Conservation (phyloP, 495 filamentous ascomycete species). For the Penicilliopsis zonata region DNA sequence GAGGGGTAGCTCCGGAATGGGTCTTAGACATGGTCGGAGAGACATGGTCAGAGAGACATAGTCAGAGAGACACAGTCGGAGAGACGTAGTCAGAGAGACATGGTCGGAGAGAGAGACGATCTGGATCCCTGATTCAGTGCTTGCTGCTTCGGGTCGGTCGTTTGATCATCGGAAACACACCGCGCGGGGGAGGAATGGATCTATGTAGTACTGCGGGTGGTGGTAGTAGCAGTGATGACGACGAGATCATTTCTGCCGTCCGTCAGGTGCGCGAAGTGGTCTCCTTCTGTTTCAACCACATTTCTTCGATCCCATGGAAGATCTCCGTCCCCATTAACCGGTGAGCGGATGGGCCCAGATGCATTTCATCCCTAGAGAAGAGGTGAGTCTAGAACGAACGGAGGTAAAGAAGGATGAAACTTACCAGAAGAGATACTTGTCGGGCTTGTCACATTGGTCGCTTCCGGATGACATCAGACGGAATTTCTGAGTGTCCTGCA, state of each 20-base stretch:
- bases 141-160: constrained; percentile 4
- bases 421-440: constrained; percentile 43
- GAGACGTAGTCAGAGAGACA: not conserved
- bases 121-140: constrained; percentile 6
- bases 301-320: constrained; percentile 29
- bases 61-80: no score
- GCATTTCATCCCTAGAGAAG: constrained; percentile 37
- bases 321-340: constrained; percentile 35
- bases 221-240: no score
- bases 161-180: constrained; percentile 2
- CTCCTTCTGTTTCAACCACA: constrained; percentile 14
- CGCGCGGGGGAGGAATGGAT: not conserved
- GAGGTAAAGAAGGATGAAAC: constrained; percentile 3
- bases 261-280: not conserved
- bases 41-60: no score
- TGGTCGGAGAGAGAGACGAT: not conserved
- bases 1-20: no score
- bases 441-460: constrained; percentile 30
- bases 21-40: no score
- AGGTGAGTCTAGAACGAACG: constrained; percentile 3
- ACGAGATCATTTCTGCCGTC: no score
- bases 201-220: no score
- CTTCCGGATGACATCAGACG: constrained; percentile 26
- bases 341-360: constrained; percentile 36
- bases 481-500: constrained; percentile 16